Conservation (phyloP, 1,284 basidiomycete genomes). For the Chalciporus sp. region DNA sequence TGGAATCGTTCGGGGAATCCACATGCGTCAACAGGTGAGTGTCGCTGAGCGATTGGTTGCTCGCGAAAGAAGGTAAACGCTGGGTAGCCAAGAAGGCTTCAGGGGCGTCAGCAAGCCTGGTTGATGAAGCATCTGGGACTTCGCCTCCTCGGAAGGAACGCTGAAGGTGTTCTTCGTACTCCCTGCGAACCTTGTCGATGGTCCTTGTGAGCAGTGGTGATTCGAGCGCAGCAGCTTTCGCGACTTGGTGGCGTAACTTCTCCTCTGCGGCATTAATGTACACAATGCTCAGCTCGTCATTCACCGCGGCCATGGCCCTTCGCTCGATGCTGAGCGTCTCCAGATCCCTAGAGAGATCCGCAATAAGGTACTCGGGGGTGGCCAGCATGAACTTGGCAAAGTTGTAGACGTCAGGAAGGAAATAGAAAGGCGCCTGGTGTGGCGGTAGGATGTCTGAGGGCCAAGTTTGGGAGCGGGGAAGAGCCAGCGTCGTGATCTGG, state of each 20-base stretch:
- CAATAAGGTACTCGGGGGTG: slow-evolving; percentile 80
- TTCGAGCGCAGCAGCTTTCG: slow-evolving; percentile 75
- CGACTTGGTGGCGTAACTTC: slow-evolving; percentile 78
- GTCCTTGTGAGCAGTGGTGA: slow-evolving; percentile 57
- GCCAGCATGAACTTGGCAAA: slow-evolving; percentile 97
- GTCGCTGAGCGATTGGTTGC: slow-evolving; percentile 11
- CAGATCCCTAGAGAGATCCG: slow-evolving; percentile 76
- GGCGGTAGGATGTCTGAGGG: slow-evolving; percentile 90
- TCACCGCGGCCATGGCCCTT: slow-evolving; percentile 59
- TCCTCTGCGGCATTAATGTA: slow-evolving; percentile 83
- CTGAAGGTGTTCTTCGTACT: slow-evolving; percentile 58
- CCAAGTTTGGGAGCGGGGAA: slow-evolving; percentile 92
- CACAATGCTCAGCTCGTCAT: slow-evolving; percentile 75
- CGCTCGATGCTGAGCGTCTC: slow-evolving; percentile 74
- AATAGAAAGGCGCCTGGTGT: slow-evolving; percentile 92
- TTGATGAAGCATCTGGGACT: slow-evolving; percentile 34
- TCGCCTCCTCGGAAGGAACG: slow-evolving; percentile 41
- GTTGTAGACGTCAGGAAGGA: slow-evolving; percentile 88
- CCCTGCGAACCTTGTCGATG: slow-evolving; percentile 62
- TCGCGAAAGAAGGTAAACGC: slow-evolving; percentile 13
- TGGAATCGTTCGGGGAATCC: slow-evolving; percentile 18
- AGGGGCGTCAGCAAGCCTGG: slow-evolving; percentile 40
- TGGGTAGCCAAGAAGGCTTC: slow-evolving; percentile 54
- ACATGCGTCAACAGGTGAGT: slow-evolving; percentile 27
- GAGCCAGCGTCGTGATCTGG: slow-evolving; percentile 92